Evolutionary conservation across 1,139 yeast genomes (phyloP), one percentile per base, ranked within the genome.

Genomic region (Pneumocystis carinii): DNA sequence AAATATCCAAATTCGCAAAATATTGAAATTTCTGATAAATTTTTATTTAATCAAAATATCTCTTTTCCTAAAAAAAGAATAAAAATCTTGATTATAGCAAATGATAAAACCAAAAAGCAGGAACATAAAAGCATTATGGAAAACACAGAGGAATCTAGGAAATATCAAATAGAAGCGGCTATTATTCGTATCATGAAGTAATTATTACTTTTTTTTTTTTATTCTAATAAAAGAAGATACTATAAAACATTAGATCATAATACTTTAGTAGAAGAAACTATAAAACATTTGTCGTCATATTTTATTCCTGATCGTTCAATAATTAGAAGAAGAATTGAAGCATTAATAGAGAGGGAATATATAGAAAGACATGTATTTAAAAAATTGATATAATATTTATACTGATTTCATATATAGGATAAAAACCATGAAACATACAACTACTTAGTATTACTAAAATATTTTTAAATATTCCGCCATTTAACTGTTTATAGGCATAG

Each of bases 111-210:
- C 57, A 77, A 77, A 70, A 71, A 75, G 68, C 76, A 73, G 59
- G 78, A 78, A 73, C 69, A 83, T 67, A 68, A 75, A 19, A 74
- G 72, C 62, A 79, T 80, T 0, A 69, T 75, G 71, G 77, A 75
- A 55, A 72, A 74, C 38, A 75, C 76, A 68, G 80, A 72, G 70
- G 77, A 72, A 65, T 76, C 81, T 7, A 75, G 87, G 62, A 74
- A 82, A 67, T 78, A 80, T 64, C 89, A 85, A 70, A 79, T 87
- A 2, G 94, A 88, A 70, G 97, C 97, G 0, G 95, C 96, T 0
- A 82, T 90, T 64, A 96, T 90, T 1, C 79, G 97, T 63, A 82
- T 86, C 12, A 85, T 92, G 92, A 92, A 92, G 55, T 48, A 70
- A 68, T 58, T 3, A 62, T 62, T 6, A 17, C 8, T n/a, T 59